phyloP scores from a whole-genome alignment of 805 yeast species.

The Candida boidinii region DNA sequence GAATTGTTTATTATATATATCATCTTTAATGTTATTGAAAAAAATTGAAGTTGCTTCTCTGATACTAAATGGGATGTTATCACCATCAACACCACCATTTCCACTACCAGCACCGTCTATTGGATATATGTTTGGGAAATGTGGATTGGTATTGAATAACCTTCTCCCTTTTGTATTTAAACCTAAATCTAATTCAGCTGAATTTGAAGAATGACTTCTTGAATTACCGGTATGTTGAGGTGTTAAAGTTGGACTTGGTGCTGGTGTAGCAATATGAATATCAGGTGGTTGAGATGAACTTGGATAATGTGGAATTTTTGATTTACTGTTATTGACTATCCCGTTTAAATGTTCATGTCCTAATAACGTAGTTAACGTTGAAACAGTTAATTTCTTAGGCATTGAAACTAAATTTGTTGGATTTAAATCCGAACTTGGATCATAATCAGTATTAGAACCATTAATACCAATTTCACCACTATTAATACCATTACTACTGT shows the following conservation, averaged over 20 bases:
- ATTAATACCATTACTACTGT: slow-evolving; percentile 7
- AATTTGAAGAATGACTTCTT: slow-evolving; percentile 13
- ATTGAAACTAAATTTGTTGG: too few species aligned
- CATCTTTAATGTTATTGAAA: slow-evolving; percentile 51
- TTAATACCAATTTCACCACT: slow-evolving; percentile 1
- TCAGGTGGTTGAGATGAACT: slow-evolving; percentile 20
- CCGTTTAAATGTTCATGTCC: slow-evolving; percentile 24
- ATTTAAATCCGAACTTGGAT: too few species aligned
- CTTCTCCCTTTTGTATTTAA: slow-evolving; percentile 22
- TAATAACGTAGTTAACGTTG: slow-evolving; percentile 19
- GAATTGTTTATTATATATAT: slow-evolving; percentile 60
- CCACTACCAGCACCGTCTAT: slow-evolving; percentile 19
- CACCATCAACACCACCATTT: slow-evolving; percentile 13
- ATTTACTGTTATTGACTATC: too few species aligned
- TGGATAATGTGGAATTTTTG: slow-evolving; percentile 28
- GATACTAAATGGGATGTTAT: slow-evolving; percentile 62
- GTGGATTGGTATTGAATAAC: slow-evolving; percentile 23
- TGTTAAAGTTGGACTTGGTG: slow-evolving; percentile 69
- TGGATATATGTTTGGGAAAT: slow-evolving; percentile 25
- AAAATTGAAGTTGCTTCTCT: slow-evolving; percentile 71
- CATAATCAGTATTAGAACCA: neutral
- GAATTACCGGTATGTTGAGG: slow-evolving; percentile 31
- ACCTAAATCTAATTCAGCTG: slow-evolving; percentile 20
- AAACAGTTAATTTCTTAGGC: neutral
- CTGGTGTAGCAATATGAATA: slow-evolving; percentile 77